phyloP scores from a whole-genome alignment of 306 rosid genomes.

The Castanea crenata region DNA sequence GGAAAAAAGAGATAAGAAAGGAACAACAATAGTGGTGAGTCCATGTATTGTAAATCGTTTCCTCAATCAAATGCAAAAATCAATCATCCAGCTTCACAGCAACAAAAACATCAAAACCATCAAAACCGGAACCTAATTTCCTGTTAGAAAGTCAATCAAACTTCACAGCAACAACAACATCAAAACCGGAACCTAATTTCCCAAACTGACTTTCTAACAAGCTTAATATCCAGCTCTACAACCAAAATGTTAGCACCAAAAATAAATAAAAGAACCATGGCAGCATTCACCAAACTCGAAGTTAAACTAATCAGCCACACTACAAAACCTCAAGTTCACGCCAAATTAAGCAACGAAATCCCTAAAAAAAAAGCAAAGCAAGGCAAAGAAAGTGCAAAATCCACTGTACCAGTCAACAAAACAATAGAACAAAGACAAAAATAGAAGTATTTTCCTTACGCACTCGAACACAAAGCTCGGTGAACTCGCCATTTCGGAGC shows the following conservation, averaged over 20 bases:
- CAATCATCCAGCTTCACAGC: slow-evolving; percentile 4
- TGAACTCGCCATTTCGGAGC: slow-evolving; percentile 76
- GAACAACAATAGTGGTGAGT: no score
- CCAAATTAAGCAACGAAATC: slow-evolving; percentile 5
- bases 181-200: slow-evolving; percentile 14
- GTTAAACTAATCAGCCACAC: slow-evolving; percentile 15
- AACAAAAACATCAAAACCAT: no score
- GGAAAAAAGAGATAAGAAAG: no score
- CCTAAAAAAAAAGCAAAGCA: neutral
- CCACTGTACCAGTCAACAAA: slow-evolving; percentile 23
- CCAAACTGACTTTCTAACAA: slow-evolving; percentile 10
- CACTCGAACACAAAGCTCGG: slow-evolving; percentile 96
- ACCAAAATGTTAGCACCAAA: no score
- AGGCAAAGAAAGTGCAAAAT: neutral
- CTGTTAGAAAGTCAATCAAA: neutral
- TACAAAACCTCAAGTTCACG: slow-evolving; percentile 22
- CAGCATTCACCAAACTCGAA: slow-evolving; percentile 26
- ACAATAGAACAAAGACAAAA: neutral
- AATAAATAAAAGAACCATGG: slow-evolving; percentile 1
- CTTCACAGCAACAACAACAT: neutral
- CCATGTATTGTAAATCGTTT: no score
- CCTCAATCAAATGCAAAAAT: neutral
- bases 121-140: no score
- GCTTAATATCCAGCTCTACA: neutral
- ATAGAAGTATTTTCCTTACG: slow-evolving; percentile 38